A percentile compares a stretch with the other conserved stretches of the same genome.
These are phyloP conservation scores for Mayamaea pseudoterrestris DNA, from an alignment of 108 stramenopile genomes.

Conservation along the genomic window DNA sequence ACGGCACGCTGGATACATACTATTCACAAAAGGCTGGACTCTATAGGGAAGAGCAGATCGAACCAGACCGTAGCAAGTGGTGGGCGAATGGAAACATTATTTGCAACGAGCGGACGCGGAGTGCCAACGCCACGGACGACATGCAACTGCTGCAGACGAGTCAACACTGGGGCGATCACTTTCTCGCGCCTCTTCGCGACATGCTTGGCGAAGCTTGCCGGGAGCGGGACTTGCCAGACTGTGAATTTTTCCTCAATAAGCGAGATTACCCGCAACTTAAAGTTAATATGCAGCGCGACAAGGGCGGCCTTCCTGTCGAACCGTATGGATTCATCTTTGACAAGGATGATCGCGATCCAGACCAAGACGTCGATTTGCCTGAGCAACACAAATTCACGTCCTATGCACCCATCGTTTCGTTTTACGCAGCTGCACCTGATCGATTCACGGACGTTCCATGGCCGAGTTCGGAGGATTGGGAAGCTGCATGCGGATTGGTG, in stretches of 20 bases:
- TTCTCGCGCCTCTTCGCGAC: constrained; percentile 88
- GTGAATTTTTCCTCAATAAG: constrained; percentile 99
- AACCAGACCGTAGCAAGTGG: constrained; percentile 83
- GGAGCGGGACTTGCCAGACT: constrained; percentile 85
- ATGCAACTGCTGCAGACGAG: too few species aligned
- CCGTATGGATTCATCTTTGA: constrained; percentile 99
- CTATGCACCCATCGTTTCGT: constrained; percentile 94
- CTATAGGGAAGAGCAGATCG: constrained; percentile 88
- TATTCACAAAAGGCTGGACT: constrained; percentile 70
- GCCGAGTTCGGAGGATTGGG: constrained; percentile 99
- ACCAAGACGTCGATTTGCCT: constrained; percentile 84
- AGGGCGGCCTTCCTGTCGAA: constrained; percentile 87
- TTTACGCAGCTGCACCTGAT: constrained; percentile 80
- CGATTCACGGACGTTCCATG: constrained; percentile 97
- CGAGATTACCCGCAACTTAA: constrained; percentile 99
- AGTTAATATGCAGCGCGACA: constrained; percentile 65
- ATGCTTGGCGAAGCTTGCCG: constrained; percentile 91
- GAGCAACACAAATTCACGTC: constrained; percentile 66
- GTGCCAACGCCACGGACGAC: constrained; percentile 52
- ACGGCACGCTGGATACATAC: constrained; percentile 70
- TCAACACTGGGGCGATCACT: constrained; percentile 92
- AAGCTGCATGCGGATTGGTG: constrained; percentile 90
- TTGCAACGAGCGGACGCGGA: constrained; percentile 88
- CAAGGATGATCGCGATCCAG: constrained; percentile 91
- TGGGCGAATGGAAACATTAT: constrained; percentile 99